These are phyloP conservation scores for Pichia sp. DNA, from an alignment of 1,139 yeast genomes.

Conservation along the genomic window DNA sequence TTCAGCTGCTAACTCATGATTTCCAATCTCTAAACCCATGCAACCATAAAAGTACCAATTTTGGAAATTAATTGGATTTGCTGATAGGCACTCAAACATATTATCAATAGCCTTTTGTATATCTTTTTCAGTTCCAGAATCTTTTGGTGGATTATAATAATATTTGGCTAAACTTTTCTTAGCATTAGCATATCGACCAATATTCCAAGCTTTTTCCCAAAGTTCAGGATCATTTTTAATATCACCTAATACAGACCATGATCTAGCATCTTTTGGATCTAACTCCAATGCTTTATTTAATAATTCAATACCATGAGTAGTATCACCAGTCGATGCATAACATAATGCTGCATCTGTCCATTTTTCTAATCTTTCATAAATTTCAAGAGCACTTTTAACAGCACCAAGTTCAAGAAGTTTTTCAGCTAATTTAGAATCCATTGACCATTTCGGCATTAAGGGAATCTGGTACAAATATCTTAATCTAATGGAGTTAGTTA, in stretches of 20 bases:
- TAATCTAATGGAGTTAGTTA: conserved; percentile 48
- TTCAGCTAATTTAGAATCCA: conserved; percentile 82
- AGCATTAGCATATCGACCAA: conserved; percentile 78
- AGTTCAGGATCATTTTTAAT: conserved; percentile 65
- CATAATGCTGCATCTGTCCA: conserved; percentile 86
- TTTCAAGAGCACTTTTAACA: conserved; percentile 80
- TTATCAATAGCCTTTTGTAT: conserved; percentile 54
- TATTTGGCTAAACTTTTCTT: conserved; percentile 76
- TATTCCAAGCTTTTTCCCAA: conserved; percentile 86
- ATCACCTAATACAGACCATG: conserved; percentile 82
- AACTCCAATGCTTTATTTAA: conserved; percentile 47
- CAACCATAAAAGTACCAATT: conserved; percentile 96
- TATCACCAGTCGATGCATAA: conserved; percentile 80
- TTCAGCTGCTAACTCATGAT: conserved; percentile 78
- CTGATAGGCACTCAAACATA: conserved; percentile 66
- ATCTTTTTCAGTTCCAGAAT: conserved; percentile 47
- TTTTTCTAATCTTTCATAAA: conserved; percentile 74
- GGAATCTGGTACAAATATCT: conserved; percentile 71
- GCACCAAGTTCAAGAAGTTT: conserved; percentile 84
- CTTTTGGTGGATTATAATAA: conserved; percentile 59
- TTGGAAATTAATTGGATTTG: conserved; percentile 71
- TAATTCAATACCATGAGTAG: conserved; percentile 55
- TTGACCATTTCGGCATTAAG: conserved; percentile 76
- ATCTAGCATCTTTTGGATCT: conserved; percentile 75
- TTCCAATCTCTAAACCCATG: conserved; percentile 69